Evolutionary conservation across 305 asterid species (phyloP).

Genomic region (Solanum hybrid): DNA sequence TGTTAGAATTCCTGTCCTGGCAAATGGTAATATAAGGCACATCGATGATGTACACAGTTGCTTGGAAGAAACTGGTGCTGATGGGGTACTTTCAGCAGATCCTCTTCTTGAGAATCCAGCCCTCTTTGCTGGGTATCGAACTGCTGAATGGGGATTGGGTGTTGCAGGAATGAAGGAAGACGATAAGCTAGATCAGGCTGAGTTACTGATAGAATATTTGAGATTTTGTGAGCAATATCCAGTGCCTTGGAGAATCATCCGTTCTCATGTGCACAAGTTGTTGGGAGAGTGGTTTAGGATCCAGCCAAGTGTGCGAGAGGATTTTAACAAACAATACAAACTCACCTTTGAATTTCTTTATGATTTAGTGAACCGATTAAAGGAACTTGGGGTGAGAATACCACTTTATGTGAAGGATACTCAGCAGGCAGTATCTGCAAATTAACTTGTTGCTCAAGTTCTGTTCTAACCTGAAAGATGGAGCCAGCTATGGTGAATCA

Average conservation of each 20-base stretch:
- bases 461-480: not conserved
- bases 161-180: slow-evolving; percentile 33
- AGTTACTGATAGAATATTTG: slow-evolving; percentile 57
- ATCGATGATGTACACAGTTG: slow-evolving; percentile 67
- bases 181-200: slow-evolving; percentile 63
- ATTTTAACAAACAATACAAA: slow-evolving; percentile 48
- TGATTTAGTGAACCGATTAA: slow-evolving; percentile 52
- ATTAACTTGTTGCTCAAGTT: slow-evolving; percentile 6
- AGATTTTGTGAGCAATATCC: slow-evolving; percentile 70
- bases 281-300: slow-evolving; percentile 85
- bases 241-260: slow-evolving; percentile 89
- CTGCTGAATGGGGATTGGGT: slow-evolving; percentile 49
- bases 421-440: slow-evolving; percentile 7
- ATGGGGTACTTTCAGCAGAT: slow-evolving; percentile 89
- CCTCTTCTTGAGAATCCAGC: slow-evolving; percentile 96
- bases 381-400: slow-evolving; percentile 44
- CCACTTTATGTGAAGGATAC: slow-evolving; percentile 53
- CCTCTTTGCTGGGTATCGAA: slow-evolving; percentile 73
- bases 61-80: slow-evolving; percentile 58
- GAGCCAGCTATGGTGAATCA: not conserved
- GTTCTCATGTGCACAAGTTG: slow-evolving; percentile 82
- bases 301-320: slow-evolving; percentile 65
- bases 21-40: slow-evolving; percentile 81
- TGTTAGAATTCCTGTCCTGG: slow-evolving; percentile 80
- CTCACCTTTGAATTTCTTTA: slow-evolving; percentile 75